Evolutionary conservation across 441 rosid genomes (phyloP), one percentile per base, ranked within the genome.

Genomic region (Eruca vesicaria): DNA sequence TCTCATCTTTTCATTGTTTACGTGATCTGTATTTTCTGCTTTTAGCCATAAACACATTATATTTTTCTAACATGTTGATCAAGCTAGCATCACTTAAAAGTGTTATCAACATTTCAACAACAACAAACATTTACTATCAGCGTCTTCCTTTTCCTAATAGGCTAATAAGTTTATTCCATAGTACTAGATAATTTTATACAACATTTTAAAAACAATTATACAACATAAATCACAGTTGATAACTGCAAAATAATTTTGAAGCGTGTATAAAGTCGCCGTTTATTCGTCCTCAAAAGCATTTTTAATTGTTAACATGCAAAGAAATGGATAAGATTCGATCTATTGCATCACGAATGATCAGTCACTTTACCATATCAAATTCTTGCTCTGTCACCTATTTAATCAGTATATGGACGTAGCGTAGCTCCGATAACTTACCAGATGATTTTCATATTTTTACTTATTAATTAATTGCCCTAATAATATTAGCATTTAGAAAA

Each of bases 281-380:
- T 50, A 33, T 32, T 1, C 61, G 15, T 15, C 12, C 72, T 36
- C 29, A 10, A 69, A 2, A 21, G 10, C 18, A 26, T 38, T 48
- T 57, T 62, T 18, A 35, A 9, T 33, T 62, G 38, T 63, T 63
- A 35, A 18, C 20, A 72, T 63, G 59, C 33, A 72, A 52, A 59
- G 20, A 41, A 63, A 23, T 72, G 52, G 76, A 72, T 23, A 63
- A 57, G 43, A 32, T 20, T 18, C 15, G 7, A 59, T 31, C 21
- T 58, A 31, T 9, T 15, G 38, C 38, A 31, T 15, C 38, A 31
- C 7, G 41, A 59, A 60, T 15, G 23, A 59, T 60, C 45, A 33
- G 20, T 18, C 23, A 60, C 65, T 31, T 16, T 33, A 61, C 26
- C 19, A 19, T 12, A 43, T 43, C 20, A 63, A 70, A 41, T 43